Base-by-base conservation (phyloP, 495 filamentous ascomycete species). In the Lepraria neglecta region DNA sequence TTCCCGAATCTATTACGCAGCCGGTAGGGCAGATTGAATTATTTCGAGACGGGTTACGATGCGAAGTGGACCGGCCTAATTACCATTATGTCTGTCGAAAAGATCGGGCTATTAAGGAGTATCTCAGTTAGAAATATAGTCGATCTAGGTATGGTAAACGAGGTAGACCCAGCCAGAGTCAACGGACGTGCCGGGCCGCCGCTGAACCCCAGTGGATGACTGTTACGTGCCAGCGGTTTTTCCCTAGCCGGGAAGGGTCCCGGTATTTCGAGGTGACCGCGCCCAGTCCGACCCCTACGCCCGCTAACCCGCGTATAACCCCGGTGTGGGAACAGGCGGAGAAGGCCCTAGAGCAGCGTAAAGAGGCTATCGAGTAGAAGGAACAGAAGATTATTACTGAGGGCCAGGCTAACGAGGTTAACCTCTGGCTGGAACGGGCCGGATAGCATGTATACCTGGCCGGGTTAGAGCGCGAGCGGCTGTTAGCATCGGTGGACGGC, bases 41-140 rank as follows among this genome's bases (percentile, higher is more conserved):
- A 54, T 54, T 27, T 31, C 51, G 28, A 21, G 31, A 54, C 24
- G 24, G 28, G 28, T 54, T 54, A 54, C 24, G 9, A 54, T 54
- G 24, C 15, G 9, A 54, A 54, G n/a, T 54, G 24, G 31, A 24
- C 15, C 51, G 4, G 15, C 31, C 21, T 54, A 24, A 24, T 54
- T 24, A 6, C 31, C 6, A 27, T 27, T 54, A 54, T 54, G 24
- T 31, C 5, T 21, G 9, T 35, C 31, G 31, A 9, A 54, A 54
- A 54, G 28, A 31, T 31, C 51, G 15, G 15, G 15, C 31, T 54
- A 54, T 31, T 54, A 54, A 54, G 51, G 19, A 30, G 4, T 31
- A 54, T 27, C 5, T 27, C 6, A 17, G 31, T 27, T 54, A 24
- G 28, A 21, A 31, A 54, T 17, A 54, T 27, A 31, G 31, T 3